These are phyloP conservation scores for Elymus sibiricus DNA, from an alignment of 176 grass and related monocot genomes.

Conservation along the genomic window DNA sequence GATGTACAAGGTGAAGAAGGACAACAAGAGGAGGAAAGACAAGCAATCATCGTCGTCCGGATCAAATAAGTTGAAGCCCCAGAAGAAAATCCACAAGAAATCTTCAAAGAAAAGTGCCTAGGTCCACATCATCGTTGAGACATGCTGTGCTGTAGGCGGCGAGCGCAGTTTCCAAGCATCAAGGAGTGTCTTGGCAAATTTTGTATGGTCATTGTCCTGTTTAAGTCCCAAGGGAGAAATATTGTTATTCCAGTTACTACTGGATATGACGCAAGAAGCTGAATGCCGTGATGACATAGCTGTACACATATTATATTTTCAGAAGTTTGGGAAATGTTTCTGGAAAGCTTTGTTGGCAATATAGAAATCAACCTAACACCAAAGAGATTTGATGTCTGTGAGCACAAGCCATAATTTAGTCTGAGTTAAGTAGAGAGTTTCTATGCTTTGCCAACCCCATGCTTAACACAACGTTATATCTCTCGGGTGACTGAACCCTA, in stretches of 20 bases:
- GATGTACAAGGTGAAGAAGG: constrained; percentile 83
- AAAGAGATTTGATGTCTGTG: background rate
- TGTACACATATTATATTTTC: background rate
- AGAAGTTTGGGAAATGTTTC: background rate
- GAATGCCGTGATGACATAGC: constrained; percentile 15
- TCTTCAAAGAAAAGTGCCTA: constrained; percentile 57
- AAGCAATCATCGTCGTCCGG: constrained; percentile 20
- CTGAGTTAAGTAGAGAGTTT: too few relatives aligned
- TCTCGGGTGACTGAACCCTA: too few relatives aligned
- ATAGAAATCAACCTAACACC: background rate
- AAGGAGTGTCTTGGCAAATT: background rate
- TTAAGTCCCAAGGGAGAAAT: constrained; percentile 26
- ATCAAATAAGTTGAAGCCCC: constrained; percentile 52
- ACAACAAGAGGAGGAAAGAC: constrained; percentile 66
- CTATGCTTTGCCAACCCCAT: too few relatives aligned
- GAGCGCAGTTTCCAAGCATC: constrained; percentile 8
- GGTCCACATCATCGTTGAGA: background rate
- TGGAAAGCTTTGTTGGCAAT: background rate
- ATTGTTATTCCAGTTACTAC: constrained; percentile 9
- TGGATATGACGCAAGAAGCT: constrained; percentile 14
- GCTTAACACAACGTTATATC: too few relatives aligned
- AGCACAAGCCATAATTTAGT: too few relatives aligned
- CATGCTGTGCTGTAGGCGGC: background rate
- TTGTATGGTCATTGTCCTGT: constrained; percentile 12
- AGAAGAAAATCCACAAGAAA: constrained; percentile 69